These are phyloP conservation scores for Chalciporus piperatus DNA, from an alignment of 768 basidiomycete genomes.

Conservation along the genomic window DNA sequence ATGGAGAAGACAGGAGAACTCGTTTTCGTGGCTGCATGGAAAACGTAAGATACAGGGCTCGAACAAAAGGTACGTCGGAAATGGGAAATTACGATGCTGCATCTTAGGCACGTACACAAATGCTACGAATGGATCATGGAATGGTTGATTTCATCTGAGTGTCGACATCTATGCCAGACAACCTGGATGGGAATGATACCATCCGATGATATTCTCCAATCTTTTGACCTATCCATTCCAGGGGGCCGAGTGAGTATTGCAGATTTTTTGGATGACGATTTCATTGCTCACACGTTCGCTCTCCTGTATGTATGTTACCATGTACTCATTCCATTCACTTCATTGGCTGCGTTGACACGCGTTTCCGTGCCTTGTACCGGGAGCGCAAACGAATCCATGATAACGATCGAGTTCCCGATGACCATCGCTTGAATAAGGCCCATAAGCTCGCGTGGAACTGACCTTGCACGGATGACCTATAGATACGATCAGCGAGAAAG, in stretches of 20 bases:
- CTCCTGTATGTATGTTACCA: constrained; percentile 88
- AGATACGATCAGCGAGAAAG: not conserved
- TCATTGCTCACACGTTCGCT: constrained; percentile 64
- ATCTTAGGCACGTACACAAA: constrained; percentile 73
- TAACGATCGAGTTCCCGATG: constrained; percentile 68
- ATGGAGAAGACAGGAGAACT: no score
- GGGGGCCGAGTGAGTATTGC: no score
- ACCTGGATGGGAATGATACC: constrained; percentile 99
- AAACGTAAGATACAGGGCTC: no score
- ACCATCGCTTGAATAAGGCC: constrained; percentile 98
- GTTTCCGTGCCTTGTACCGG: constrained; percentile 99
- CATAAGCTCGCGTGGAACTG: constrained; percentile 98
- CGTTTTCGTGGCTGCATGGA: no score
- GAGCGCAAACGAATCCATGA: constrained; percentile 96
- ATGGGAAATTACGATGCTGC: not conserved
- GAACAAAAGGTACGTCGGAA: not conserved
- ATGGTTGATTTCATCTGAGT: constrained; percentile 97
- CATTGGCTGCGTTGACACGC: constrained; percentile 91
- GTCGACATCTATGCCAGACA: constrained; percentile 97
- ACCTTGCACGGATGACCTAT: constrained; percentile 97
- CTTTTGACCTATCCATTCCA: constrained; percentile 61
- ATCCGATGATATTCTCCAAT: constrained; percentile 87
- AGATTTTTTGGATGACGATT: not conserved
- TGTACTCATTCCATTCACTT: constrained; percentile 98
- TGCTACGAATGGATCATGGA: constrained; percentile 94